Evolutionary conservation across 2,329 filamentous ascomycete species (phyloP).

Genomic region (Fusarium sp.): DNA sequence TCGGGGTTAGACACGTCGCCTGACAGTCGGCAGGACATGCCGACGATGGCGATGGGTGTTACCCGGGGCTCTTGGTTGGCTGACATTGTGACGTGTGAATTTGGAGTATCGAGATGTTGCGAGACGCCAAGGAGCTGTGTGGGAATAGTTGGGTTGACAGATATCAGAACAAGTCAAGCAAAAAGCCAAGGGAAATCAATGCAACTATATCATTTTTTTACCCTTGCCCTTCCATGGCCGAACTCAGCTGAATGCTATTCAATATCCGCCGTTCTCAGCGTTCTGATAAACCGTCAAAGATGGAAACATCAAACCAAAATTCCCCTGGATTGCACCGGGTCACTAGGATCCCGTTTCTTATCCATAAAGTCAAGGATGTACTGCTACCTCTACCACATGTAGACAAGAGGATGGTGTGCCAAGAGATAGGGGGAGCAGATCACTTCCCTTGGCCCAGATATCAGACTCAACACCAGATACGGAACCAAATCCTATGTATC

Average conservation of each 20-base stretch:
- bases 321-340: not conserved
- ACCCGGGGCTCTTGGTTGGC: not conserved
- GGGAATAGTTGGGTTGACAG: not conserved
- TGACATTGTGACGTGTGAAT: not conserved
- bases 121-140: not conserved
- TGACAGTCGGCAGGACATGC: slow-evolving; percentile 61
- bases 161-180: not conserved
- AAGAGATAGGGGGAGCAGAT: not conserved
- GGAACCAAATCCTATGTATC: not conserved
- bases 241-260: not conserved
- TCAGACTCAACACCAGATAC: not conserved
- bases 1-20: slow-evolving; percentile 56
- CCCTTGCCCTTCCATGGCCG: not conserved
- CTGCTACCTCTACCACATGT: not conserved
- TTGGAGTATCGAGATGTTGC: not conserved
- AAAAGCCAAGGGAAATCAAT: not conserved
- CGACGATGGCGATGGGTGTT: slow-evolving; percentile 59
- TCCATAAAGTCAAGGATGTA: not conserved
- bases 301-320: not conserved
- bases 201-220: not conserved
- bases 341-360: not conserved
- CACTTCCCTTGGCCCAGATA: not conserved
- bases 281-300: not conserved
- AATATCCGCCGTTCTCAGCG: not conserved
- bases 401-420: not conserved